Evolutionary conservation across 2,329 filamentous ascomycete species (phyloP).

Genomic region (Madurella mycetomatis): DNA sequence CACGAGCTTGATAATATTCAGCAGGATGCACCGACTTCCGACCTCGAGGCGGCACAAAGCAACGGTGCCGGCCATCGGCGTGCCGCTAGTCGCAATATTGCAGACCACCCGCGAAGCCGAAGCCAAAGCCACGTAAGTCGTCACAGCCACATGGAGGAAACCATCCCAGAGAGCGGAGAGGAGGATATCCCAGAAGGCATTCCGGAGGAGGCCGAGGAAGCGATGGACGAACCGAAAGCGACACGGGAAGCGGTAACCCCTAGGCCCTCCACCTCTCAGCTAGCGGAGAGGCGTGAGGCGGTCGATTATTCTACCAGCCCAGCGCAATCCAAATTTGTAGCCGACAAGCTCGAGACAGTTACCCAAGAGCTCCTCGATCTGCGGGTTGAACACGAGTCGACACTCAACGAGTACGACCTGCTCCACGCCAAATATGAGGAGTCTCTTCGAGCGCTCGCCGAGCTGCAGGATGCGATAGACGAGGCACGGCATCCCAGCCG

Average conservation of each 20-base stretch:
- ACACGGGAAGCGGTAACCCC: slow-evolving; percentile 26
- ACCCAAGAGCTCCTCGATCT: slow-evolving; percentile 89
- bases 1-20: slow-evolving; percentile 82
- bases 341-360: slow-evolving; percentile 87
- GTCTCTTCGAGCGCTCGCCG: slow-evolving; percentile 72
- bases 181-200: slow-evolving; percentile 40
- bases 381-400: slow-evolving; percentile 82
- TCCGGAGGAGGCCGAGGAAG: slow-evolving; percentile 30
- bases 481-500: slow-evolving; percentile 64
- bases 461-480: slow-evolving; percentile 80
- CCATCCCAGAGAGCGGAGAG: slow-evolving; percentile 51
- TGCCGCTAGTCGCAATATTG: slow-evolving; percentile 37
- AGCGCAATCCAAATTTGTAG: slow-evolving; percentile 78
- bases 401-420: slow-evolving; percentile 72
- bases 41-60: slow-evolving; percentile 32
- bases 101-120: slow-evolving; percentile 51
- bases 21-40: slow-evolving; percentile 46
- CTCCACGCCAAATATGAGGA: slow-evolving; percentile 89
- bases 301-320: slow-evolving; percentile 56
- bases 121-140: slow-evolving; percentile 52
- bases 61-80: slow-evolving; percentile 44
- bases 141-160: slow-evolving; percentile 49
- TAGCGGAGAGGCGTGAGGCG: slow-evolving; percentile 26
- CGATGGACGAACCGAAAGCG: slow-evolving; percentile 34
- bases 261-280: slow-evolving; percentile 19